These are phyloP conservation scores for Glarea lozoyensis DNA, from an alignment of 495 filamentous ascomycete species.

Conservation along the genomic window DNA sequence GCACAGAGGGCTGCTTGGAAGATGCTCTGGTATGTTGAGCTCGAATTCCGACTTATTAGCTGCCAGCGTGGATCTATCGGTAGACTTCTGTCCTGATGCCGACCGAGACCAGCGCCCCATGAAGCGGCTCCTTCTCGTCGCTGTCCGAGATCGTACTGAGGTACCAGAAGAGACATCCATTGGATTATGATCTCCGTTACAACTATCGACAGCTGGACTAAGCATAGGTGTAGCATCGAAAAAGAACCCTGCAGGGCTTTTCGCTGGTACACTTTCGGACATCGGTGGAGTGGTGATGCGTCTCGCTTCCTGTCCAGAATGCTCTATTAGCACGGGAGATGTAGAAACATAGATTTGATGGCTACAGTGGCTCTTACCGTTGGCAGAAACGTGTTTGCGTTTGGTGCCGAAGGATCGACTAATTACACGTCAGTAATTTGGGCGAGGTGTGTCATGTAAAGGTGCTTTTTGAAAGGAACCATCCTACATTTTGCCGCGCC, in stretches of 20 bases:
- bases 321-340: not conserved
- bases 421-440: too few species aligned
- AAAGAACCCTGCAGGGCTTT: slow-evolving; percentile 35
- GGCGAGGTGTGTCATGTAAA: too few species aligned
- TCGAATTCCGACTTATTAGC: slow-evolving; percentile 27
- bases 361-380: not conserved
- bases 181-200: not conserved
- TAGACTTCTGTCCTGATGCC: not conserved
- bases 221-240: slow-evolving; percentile 30
- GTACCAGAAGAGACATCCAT: not conserved
- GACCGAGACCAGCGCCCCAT: not conserved
- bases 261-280: slow-evolving; percentile 21
- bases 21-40: slow-evolving; percentile 55
- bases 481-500: slow-evolving; percentile 13
- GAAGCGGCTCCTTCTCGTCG: too few species aligned
- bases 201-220: too few species aligned
- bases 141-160: too few species aligned
- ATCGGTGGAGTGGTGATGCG: slow-evolving; percentile 39
- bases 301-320: slow-evolving; percentile 31
- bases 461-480: too few species aligned
- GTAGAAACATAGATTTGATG: not conserved
- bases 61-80: not conserved
- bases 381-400: not conserved
- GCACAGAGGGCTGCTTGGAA: slow-evolving; percentile 55
- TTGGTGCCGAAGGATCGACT: too few species aligned